A percentile compares a stretch with the other conserved stretches of the same genome.
These are phyloP conservation scores for Tulasnella sp. DNA, from an alignment of 768 basidiomycete genomes.

Conservation along the genomic window DNA sequence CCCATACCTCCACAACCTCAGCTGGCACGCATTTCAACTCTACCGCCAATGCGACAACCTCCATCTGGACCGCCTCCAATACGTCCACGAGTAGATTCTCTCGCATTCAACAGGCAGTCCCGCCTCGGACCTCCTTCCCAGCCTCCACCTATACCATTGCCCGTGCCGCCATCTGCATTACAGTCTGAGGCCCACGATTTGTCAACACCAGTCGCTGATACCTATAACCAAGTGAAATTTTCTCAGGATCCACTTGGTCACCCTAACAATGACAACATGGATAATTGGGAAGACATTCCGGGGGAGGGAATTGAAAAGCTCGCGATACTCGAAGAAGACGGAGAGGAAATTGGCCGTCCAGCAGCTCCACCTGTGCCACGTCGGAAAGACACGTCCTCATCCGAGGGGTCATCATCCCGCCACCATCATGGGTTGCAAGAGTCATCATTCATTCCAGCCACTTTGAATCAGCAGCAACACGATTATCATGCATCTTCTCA, in stretches of 20 bases:
- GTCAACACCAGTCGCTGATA: not conserved
- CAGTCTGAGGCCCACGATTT: not conserved
- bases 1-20: not conserved
- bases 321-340: not conserved
- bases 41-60: conserved; percentile 14
- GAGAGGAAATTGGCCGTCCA: conserved; percentile 5
- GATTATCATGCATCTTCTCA: not conserved
- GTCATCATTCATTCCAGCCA: not conserved
- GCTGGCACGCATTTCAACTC: not conserved
- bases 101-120: conserved; percentile 1
- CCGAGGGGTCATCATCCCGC: conserved; percentile 4
- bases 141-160: conserved; percentile 1
- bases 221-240: not conserved
- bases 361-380: not conserved
- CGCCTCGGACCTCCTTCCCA: conserved; percentile 7
- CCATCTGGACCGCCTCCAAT: conserved; percentile 11
- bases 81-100: conserved; percentile 9
- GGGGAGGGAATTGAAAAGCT: not conserved
- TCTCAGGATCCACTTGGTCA: not conserved
- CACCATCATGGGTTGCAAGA: not conserved
- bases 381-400: conserved; percentile 4
- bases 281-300: conserved; percentile 9
- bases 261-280: not conserved
- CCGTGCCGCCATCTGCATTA: not conserved
- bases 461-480: not conserved